Percentiles rank a stretch among this genome's conserved stretches.
phyloP scores from a whole-genome alignment of 2,329 filamentous ascomycete genomes.

The Grosmannia clavigera region DNA sequence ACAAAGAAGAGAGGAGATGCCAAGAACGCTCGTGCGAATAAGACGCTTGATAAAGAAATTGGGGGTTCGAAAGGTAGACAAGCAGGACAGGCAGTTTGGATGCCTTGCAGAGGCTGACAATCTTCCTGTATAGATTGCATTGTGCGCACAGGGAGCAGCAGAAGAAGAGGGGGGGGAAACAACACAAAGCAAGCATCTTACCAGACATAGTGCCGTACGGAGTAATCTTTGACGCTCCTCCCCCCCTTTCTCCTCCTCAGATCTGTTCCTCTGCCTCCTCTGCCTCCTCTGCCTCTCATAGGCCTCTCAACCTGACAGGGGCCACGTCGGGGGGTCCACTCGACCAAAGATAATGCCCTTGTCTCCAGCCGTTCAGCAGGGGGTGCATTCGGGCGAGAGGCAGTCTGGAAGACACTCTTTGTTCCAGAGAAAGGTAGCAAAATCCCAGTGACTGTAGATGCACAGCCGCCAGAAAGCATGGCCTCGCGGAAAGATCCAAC shows the following conservation, averaged over 20 bases:
- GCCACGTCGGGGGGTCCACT: not conserved
- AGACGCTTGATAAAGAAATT: not conserved
- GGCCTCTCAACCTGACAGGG: not conserved
- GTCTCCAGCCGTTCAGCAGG: not conserved
- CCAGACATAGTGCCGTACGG: too few relatives aligned
- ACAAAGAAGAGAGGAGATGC: not conserved
- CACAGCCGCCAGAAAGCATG: too few relatives aligned
- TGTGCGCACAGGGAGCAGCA: not conserved
- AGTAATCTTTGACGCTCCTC: too few relatives aligned
- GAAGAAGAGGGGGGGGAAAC: not conserved
- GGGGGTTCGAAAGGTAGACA: not conserved
- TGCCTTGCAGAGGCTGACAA: not conserved
- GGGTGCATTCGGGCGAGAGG: not conserved
- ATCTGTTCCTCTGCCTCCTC: not conserved
- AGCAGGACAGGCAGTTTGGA: not conserved
- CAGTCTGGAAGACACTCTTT: not conserved
- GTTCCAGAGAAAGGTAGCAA: too few relatives aligned
- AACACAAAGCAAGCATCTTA: too few relatives aligned
- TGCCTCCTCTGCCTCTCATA: not conserved
- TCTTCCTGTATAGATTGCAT: not conserved
- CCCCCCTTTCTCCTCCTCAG: not conserved
- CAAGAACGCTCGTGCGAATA: not conserved
- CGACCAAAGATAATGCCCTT: not conserved
- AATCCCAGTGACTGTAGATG: too few relatives aligned
- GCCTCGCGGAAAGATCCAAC: too few relatives aligned